Base-by-base conservation (phyloP, 106 monocot species). In the Dioscorea zingiberensis region DNA sequence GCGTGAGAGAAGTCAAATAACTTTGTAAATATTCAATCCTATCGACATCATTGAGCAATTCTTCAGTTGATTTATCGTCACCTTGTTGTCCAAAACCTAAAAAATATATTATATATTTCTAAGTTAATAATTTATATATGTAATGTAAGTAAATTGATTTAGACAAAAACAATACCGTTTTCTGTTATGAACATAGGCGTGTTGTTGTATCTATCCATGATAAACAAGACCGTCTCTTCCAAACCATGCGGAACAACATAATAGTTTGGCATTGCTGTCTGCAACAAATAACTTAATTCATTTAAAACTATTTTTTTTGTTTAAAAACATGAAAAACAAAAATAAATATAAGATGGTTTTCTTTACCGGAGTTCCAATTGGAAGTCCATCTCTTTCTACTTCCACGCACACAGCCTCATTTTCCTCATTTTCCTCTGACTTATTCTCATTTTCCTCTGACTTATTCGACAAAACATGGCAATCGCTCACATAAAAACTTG, bases 101-200 rank as follows among this genome's bases (percentile, higher is more conserved):
- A 38, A 30, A 38, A 38, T n/a, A n/a, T n/a, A 10, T 38, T 38
- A 8, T 38, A 38, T n/a, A n/a, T 13, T 51, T 16, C 8, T 51
- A 13, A 2, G 15, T 51, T 51, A 2, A 4, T 13, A 51, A 18
- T 1, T 16, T 51, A 18, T 13, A 51, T 13, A 1, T 51, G 14
- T 8, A 7, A 47, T 47, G 13, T 47, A 47, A 8, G 46, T 8
- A n/a, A 7, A 47, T 47, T 47, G 13, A 47, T 47, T 13, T 47
- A 13, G 13, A 13, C 46, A 51, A 51, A 18, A 51, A 0, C 4
- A 3, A 51, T 38, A 85, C 84, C 84, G 67, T 85, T 85, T 71
- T 85, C 84, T 7, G 87, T 80, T 11, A 87, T 80, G 64, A 73
- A 83, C 56, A 80, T 83, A 16, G 87, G 79, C 12, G 61, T 80